A percentile compares a stretch with the other conserved stretches of the same genome.
phyloP scores from a whole-genome alignment of 2,329 filamentous ascomycete species.

The Fusarium sambucinum region DNA sequence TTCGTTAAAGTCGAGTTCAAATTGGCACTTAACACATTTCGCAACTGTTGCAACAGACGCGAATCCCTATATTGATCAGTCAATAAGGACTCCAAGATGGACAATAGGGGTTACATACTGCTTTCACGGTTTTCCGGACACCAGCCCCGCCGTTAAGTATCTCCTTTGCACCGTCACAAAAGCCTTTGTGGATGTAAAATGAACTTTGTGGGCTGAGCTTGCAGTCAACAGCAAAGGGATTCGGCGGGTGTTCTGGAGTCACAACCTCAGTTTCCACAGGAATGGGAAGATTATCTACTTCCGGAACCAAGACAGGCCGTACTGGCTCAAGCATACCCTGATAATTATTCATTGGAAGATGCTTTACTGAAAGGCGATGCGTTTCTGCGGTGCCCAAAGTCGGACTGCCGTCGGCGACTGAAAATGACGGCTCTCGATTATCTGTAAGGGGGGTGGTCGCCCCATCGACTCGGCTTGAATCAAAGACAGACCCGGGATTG shows the following conservation, averaged over 20 bases:
- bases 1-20: slow-evolving; percentile 65
- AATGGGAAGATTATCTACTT: slow-evolving; percentile 45
- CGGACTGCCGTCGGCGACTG: slow-evolving; percentile 42
- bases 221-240: slow-evolving; percentile 52
- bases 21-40: slow-evolving; percentile 65
- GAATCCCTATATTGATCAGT: slow-evolving; percentile 53
- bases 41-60: slow-evolving; percentile 59
- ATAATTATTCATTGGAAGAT: slow-evolving; percentile 32
- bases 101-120: slow-evolving; percentile 52
- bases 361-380: slow-evolving; percentile 36
- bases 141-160: slow-evolving; percentile 62
- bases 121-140: slow-evolving; percentile 64
- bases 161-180: slow-evolving; percentile 67
- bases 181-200: slow-evolving; percentile 65
- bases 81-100: background rate
- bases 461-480: slow-evolving; percentile 38
- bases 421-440: slow-evolving; percentile 37
- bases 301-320: slow-evolving; percentile 16
- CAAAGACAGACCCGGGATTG: slow-evolving; percentile 45
- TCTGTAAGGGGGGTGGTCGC: slow-evolving; percentile 41
- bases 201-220: slow-evolving; percentile 61
- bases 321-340: slow-evolving; percentile 27
- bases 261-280: slow-evolving; percentile 41
- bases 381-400: slow-evolving; percentile 43
- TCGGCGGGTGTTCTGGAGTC: slow-evolving; percentile 30